Percentiles rank a stretch among this genome's conserved stretches.
Evolutionary conservation across 2,329 filamentous ascomycete genomes (phyloP).

Genomic region (Diaporthe humulicola): DNA sequence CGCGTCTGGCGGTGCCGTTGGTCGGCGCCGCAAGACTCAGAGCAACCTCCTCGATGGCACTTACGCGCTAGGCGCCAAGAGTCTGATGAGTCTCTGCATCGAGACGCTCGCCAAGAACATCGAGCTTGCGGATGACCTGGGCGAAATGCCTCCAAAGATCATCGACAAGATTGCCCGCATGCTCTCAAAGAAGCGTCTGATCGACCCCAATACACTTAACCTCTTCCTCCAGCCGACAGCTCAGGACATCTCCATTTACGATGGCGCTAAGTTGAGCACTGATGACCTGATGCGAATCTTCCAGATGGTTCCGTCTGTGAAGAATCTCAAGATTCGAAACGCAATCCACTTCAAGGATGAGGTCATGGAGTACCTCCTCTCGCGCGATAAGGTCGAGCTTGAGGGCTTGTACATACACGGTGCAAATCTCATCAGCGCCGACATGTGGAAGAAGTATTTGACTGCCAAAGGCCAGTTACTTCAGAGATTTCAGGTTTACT

Average conservation of each 20-base stretch:
- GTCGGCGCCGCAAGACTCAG: constrained; percentile 80
- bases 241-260: constrained; percentile 68
- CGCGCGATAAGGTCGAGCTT: constrained; percentile 77
- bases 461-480: constrained; percentile 74
- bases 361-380: constrained; percentile 84
- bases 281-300: constrained; percentile 88
- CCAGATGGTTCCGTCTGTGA: constrained; percentile 77
- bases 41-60: constrained; percentile 87
- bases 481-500: constrained; percentile 81
- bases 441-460: constrained; percentile 81
- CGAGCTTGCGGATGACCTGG: constrained; percentile 72
- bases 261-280: constrained; percentile 73
- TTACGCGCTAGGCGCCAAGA: constrained; percentile 75
- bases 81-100: constrained; percentile 73
- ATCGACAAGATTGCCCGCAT: constrained; percentile 72
- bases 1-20: constrained; percentile 65
- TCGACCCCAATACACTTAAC: constrained; percentile 66
- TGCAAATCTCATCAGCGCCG: constrained; percentile 84
- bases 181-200: constrained; percentile 71
- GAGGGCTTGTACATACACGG: constrained; percentile 83
- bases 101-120: constrained; percentile 75
- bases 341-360: constrained; percentile 93
- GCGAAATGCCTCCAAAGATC: constrained; percentile 66
- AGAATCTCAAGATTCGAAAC: constrained; percentile 81
- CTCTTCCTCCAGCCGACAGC: constrained; percentile 68